These are phyloP conservation scores for Colletotrichum tamarilloi DNA, from an alignment of 2,329 filamentous ascomycete genomes.

Conservation along the genomic window DNA sequence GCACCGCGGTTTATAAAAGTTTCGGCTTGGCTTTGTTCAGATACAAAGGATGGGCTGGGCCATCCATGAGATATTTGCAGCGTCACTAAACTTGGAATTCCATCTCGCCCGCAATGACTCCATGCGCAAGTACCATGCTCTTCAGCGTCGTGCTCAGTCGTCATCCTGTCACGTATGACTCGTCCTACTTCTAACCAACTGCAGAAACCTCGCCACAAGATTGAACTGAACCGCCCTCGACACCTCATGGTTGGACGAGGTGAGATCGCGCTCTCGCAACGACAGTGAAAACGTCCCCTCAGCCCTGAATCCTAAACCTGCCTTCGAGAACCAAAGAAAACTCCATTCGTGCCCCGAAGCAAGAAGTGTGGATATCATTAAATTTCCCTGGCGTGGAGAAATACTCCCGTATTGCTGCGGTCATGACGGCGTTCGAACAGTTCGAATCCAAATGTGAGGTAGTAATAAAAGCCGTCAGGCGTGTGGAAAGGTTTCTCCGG, in stretches of 20 bases:
- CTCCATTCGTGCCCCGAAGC: conserved; percentile 26
- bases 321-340: conserved; percentile 32
- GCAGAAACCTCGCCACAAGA: conserved; percentile 22
- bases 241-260: conserved; percentile 15
- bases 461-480: conserved; percentile 8
- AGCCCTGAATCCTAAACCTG: conserved; percentile 23
- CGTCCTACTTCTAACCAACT: background rate
- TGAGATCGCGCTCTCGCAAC: conserved; percentile 21
- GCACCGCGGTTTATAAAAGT: background rate
- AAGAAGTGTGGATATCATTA: conserved; percentile 37
- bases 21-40: conserved; percentile 5
- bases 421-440: conserved; percentile 9
- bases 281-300: conserved; percentile 10
- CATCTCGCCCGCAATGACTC: background rate
- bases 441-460: conserved; percentile 18
- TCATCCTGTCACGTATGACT: conserved; percentile 1
- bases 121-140: conserved; percentile 3
- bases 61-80: conserved; percentile 21
- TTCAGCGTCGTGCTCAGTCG: conserved; percentile 4
- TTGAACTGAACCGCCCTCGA: conserved; percentile 8
- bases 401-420: conserved; percentile 10
- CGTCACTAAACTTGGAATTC: conserved; percentile 13
- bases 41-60: conserved; percentile 2
- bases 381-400: conserved; percentile 20
- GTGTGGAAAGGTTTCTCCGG: background rate